Percentiles rank a stretch among this genome's conserved stretches.
Conservation (phyloP, 331 rosid genomes). For the Stylosanthes scabra region DNA sequence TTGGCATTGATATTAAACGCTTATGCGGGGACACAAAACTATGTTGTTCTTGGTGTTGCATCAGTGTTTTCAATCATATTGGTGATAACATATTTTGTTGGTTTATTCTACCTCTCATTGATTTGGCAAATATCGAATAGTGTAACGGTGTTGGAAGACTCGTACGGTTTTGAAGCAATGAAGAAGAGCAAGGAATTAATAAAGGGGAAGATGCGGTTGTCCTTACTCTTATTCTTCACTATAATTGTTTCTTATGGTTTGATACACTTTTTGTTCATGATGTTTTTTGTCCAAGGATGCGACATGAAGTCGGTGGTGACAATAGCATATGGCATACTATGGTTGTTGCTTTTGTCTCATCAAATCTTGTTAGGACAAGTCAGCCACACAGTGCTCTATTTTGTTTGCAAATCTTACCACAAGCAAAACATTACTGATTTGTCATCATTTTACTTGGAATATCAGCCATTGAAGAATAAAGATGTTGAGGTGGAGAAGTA, state of each 20-base stretch:
- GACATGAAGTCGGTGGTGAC: slow-evolving; percentile 37
- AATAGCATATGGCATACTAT: slow-evolving; percentile 48
- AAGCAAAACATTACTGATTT: too few species aligned
- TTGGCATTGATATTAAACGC: neutral
- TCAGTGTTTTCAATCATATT: slow-evolving; percentile 14
- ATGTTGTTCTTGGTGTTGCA: neutral
- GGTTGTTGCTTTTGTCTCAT: slow-evolving; percentile 46
- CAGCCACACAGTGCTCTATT: slow-evolving; percentile 68
- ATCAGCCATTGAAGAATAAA: too few species aligned
- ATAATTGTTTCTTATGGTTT: slow-evolving; percentile 11
- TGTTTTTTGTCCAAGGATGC: slow-evolving; percentile 53
- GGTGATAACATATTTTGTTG: slow-evolving; percentile 36
- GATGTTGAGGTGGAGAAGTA: too few species aligned
- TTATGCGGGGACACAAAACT: neutral
- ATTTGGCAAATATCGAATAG: slow-evolving; percentile 71
- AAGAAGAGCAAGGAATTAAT: slow-evolving; percentile 60
- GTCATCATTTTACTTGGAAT: too few species aligned
- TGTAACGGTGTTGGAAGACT: slow-evolving; percentile 71
- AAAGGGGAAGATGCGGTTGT: slow-evolving; percentile 64
- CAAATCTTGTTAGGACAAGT: slow-evolving; percentile 63
- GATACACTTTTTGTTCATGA: slow-evolving; percentile 50
- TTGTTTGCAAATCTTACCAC: slow-evolving; percentile 86
- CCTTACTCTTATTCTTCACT: slow-evolving; percentile 37
- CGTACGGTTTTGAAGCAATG: slow-evolving; percentile 67
- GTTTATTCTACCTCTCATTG: slow-evolving; percentile 56